Evolutionary conservation across 768 basidiomycete species (phyloP), one percentile per base, ranked within the genome.

Genomic region (Xerocomus spinulosus): DNA sequence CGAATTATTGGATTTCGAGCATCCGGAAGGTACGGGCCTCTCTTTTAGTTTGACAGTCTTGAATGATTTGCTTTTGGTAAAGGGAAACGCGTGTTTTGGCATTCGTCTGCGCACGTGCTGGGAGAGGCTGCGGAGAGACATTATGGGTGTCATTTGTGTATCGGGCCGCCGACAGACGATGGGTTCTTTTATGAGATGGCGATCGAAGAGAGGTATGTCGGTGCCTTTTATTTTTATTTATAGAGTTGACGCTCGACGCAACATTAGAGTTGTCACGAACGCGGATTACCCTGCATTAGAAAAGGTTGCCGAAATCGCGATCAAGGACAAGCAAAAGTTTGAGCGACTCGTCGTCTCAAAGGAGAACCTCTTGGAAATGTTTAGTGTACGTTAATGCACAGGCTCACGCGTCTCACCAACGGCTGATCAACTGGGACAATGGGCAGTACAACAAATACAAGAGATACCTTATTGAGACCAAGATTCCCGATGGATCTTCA

Each of bases 111-210:
- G 0, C 96, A 98, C 69, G 92, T 98, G 48, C 79, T 99, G 15
- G 96, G 96, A 37, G 96, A 99, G 70, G 88, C 95, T 46, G 82
- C 92, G 34, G 96, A 99, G 70, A 80, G 88, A 44, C 92, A 96
- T 66, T 95, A 97, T 65, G 95, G 94, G 33, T 96, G 93, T 66
- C 93, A 96, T 73, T 77, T 99, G 13, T 96, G 94, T 61, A 83
- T 96, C 52, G 96, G 96, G 3, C 96, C 96, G 14, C 96, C 96
- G 20, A 92, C 93, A 2, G 92, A 95, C 24, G 93, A 97, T 7
- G 96, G 96, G 18, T 99, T 99, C 79, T 99, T 96, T 76, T 99
- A 99, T 66, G 96, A 99, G 67, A 98, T 99, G 96, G 83, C 82
- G 14, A 92, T 92, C 56, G 73, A 83, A 30, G 85, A 92, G 50